Percentiles rank a stretch among this genome's conserved stretches.
These are phyloP conservation scores for Penicillium janthinellum DNA, from an alignment of 2,329 filamentous ascomycete species.

Conservation along the genomic window DNA sequence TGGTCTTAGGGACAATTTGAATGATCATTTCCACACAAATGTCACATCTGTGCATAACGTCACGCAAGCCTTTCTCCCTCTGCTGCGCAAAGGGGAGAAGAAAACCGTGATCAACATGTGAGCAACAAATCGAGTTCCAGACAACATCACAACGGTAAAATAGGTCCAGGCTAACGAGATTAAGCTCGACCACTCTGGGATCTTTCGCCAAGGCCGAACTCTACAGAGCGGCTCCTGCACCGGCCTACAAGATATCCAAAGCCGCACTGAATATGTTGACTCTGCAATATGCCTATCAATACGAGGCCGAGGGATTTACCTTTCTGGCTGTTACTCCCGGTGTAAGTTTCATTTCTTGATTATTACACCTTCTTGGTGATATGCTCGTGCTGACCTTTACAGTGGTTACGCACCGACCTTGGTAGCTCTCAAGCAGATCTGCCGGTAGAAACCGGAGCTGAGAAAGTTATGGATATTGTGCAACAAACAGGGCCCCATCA, in stretches of 20 bases:
- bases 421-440: slow-evolving; percentile 47
- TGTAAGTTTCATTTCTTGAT: slow-evolving; percentile 35
- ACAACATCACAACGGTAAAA: too few species aligned
- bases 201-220: slow-evolving; percentile 39
- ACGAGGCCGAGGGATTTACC: slow-evolving; percentile 46
- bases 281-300: slow-evolving; percentile 35
- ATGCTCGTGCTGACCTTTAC: background rate
- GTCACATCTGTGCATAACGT: slow-evolving; percentile 45
- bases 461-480: slow-evolving; percentile 49
- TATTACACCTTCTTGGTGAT: background rate
- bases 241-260: slow-evolving; percentile 52
- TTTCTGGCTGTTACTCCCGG: slow-evolving; percentile 49
- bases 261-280: slow-evolving; percentile 54
- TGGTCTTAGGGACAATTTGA: slow-evolving; percentile 38
- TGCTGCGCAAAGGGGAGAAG: slow-evolving; percentile 40
- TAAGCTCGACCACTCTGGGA: slow-evolving; percentile 47
- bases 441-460: slow-evolving; percentile 42
- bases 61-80: slow-evolving; percentile 43
- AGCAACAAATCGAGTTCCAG: slow-evolving; percentile 9
- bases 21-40: slow-evolving; percentile 45
- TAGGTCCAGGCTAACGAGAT: background rate
- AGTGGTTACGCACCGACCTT: slow-evolving; percentile 53
- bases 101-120: slow-evolving; percentile 53
- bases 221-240: slow-evolving; percentile 24
- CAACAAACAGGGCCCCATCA: slow-evolving; percentile 40